These are phyloP conservation scores for Hemerocallis citrina DNA, from an alignment of 106 monocot genomes.

Conservation along the genomic window DNA sequence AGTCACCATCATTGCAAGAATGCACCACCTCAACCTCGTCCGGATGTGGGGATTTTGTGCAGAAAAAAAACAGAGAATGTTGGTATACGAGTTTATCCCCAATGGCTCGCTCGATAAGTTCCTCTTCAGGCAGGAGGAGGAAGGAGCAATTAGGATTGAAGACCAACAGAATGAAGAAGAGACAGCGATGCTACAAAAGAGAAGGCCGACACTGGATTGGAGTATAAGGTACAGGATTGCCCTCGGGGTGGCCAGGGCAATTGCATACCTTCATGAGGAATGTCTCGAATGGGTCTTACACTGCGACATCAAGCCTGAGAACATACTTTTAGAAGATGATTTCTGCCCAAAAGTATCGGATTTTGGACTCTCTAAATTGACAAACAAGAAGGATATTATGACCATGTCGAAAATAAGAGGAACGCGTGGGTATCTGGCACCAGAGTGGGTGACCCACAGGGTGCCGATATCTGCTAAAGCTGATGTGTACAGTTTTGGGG, in stretches of 20 bases:
- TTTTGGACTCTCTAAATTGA: slow-evolving; percentile 71
- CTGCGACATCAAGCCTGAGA: slow-evolving; percentile 89
- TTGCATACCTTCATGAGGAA: slow-evolving; percentile 85
- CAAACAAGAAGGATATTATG: slow-evolving; percentile 59
- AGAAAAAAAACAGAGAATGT: slow-evolving; percentile 65
- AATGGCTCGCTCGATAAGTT: slow-evolving; percentile 71
- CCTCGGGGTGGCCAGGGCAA: slow-evolving; percentile 66
- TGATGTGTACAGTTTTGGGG: slow-evolving; percentile 79
- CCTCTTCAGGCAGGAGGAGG: slow-evolving; percentile 29
- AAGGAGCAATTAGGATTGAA: neutral
- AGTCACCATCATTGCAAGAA: slow-evolving; percentile 67
- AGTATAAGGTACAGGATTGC: slow-evolving; percentile 66
- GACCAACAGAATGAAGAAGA: neutral
- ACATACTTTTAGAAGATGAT: slow-evolving; percentile 72
- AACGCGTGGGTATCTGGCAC: slow-evolving; percentile 78
- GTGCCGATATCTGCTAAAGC: slow-evolving; percentile 79
- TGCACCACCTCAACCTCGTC: slow-evolving; percentile 89
- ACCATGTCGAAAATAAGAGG: slow-evolving; percentile 59
- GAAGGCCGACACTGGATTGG: slow-evolving; percentile 41
- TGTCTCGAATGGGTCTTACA: slow-evolving; percentile 90
- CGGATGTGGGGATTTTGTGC: slow-evolving; percentile 88
- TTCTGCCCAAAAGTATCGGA: slow-evolving; percentile 90
- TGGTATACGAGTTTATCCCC: slow-evolving; percentile 77
- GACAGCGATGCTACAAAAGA: too few species aligned
- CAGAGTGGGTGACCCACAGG: slow-evolving; percentile 63